Base-by-base conservation (phyloP, 2,329 filamentous ascomycete genomes). In the Aspergillus quadricinctus region DNA sequence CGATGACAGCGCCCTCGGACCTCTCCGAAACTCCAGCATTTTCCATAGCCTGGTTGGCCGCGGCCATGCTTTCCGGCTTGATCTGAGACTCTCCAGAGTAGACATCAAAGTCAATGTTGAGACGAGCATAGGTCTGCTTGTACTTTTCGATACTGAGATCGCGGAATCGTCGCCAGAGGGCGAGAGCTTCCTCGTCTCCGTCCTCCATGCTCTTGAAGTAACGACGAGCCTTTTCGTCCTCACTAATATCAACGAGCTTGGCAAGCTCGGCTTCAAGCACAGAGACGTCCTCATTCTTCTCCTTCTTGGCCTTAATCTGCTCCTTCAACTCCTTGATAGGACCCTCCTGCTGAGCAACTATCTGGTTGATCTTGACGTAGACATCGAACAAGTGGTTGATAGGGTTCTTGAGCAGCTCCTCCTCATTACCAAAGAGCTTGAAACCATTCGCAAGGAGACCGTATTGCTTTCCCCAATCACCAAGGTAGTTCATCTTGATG, bases 131-230 rank as follows among this genome's bases (percentile, higher is more conserved):
- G 28, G 83, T 86, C 64, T 83, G 72, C 70, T 82, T 83, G 74
- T 87, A 87, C 67, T 85, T 84, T 60, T 82, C 77, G 63, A 87
- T 87, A 61, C 82, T 86, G 48, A 86, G 74, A 52, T 86, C 82
- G 69, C 85, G 78, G 79, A 87, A 87, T 57, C 81, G 78, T 66
- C 80, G 80, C 84, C 84, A 88, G 57, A 87, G 78, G 23, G 79
- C 78, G 46, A 87, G 75, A 4, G 84, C 84, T 40, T 81, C 78
- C 35, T 77, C 69, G 61, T 87, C 81, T 29, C 83, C 82, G 50
- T 87, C 83, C 55, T 84, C 82, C 85, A 88, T 87, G 62, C 81
- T 82, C 78, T 85, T 87, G 77, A 88, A 88, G 71, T 86, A 87
- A 51, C 81, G 77, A 66, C 83, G 78, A 40, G 83, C 83, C 67